Base-by-base conservation (phyloP, 1,284 basidiomycete genomes). In the Fomitopsis pinicola region DNA sequence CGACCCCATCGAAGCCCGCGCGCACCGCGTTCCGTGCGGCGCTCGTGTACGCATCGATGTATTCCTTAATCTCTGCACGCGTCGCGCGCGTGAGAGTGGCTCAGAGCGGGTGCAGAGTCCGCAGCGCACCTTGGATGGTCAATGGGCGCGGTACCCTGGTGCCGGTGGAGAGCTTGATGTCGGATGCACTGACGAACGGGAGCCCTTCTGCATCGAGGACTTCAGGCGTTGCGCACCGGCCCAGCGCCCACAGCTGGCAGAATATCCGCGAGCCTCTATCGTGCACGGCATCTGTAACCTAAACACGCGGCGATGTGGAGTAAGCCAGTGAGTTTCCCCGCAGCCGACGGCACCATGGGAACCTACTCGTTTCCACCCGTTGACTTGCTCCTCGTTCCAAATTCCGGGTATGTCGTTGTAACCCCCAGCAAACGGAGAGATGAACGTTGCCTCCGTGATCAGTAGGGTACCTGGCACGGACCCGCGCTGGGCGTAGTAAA, bases 401-500 rank as follows among this genome's bases (percentile, higher is more conserved):
- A 83, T 78, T 6, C 78, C 77, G 0, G 81, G 82, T 0, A 74
- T 72, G 59, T 78, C 63, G 1, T 64, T 46, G 40, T 68, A 70
- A 4, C 80, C 80, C 10, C 75, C 77, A 0, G 77, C 79, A 56
- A 75, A 69, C 7, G 72, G 60, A 12, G 72, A 68, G 57, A 84
- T 78, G 63, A 78, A 70, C 0, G 78, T 80, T 0, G 71, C 81
- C 68, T 85, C 83, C 3, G 79, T 73, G 59, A 85, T 80, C 30
- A 85, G 68, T 5, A 85, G 68, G 0, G 80, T 79, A 0, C 82
- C 83, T 0, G 78, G 76, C 0, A 66, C 66, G 38, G 69, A 71
- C 1, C 75, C 78, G 10, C 82, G 74, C 65, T 85, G 83, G 0
- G 67, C 61, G 69, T 84, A 85, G 68, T 85, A 83, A 45, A 77